Evolutionary conservation across 306 rosid species (phyloP), one percentile per base, ranked within the genome.

Genomic region (Quercus cerris): DNA sequence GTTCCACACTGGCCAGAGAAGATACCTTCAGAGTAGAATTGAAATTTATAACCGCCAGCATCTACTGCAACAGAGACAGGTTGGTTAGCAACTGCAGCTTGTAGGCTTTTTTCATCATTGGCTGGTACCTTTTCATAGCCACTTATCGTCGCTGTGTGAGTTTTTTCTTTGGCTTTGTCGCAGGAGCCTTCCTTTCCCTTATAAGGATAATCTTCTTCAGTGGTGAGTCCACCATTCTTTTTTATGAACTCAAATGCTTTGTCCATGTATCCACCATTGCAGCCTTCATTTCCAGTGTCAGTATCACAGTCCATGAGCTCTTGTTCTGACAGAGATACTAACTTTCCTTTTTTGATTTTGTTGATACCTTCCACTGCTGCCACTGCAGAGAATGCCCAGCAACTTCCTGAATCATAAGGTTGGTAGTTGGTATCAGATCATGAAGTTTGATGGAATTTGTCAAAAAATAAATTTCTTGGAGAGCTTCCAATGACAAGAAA

Each of bases 331-430:
- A 90, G 81, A 73, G 94, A 82, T 41, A 85, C 67, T 80, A 94
- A 78, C 19, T 84, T 86, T 10, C 91, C 92, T 20, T 88, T 83
- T 85, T 88, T 86, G 75, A 94, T 89, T 77, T 92, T 6, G 80
- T 85, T 82, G 83, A 92, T 81, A 75, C 91, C 92, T 91, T 94
- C 97, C 17, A 92, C 92, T 41, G 94, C 94, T 80, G 94, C 93
- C 66, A 90, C 93, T 0, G 94, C 84, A 19, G 94, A 87, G 87
- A 94, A 92, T 72, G 98, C 97, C 97, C 98, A 92, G 81, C 94
- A 89, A 75, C 91, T 85, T 81, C 94, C 92, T 92, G 90, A 61
- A 77, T 80, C 74, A 70, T 74, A 75, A 70, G 70, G 56, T 78
- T 76, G 46, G 27, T 27, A 79, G 54, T 49, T 12, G 17, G 54